Percentiles rank a stretch among this genome's conserved stretches.
Conservation (phyloP, 306 rosid species). For the Corylus americana region DNA sequence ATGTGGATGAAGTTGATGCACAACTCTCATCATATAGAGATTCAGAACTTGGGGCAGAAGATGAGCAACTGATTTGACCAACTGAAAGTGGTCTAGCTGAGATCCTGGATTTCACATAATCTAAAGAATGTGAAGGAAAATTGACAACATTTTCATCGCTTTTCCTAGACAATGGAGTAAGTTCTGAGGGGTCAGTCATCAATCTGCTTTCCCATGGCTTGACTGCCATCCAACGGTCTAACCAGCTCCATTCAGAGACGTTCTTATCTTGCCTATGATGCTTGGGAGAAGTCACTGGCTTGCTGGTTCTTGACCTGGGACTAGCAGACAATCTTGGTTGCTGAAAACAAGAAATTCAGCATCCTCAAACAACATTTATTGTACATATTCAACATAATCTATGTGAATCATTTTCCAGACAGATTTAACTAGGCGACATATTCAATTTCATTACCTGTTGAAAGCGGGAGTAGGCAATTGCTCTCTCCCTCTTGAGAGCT, state of each 20-base stretch:
- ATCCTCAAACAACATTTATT: background rate
- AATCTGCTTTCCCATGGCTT: slow-evolving; percentile 76
- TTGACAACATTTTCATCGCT: slow-evolving; percentile 35
- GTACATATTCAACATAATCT: background rate
- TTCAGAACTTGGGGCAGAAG: slow-evolving; percentile 64
- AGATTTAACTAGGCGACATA: background rate
- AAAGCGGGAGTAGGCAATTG: slow-evolving; percentile 57
- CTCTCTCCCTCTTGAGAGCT: slow-evolving; percentile 70
- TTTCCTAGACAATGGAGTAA: slow-evolving; percentile 46
- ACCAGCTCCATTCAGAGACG: slow-evolving; percentile 51
- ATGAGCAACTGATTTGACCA: slow-evolving; percentile 51
- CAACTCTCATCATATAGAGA: slow-evolving; percentile 58
- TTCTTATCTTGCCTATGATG: slow-evolving; percentile 39
- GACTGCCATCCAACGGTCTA: slow-evolving; percentile 74
- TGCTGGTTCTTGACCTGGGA: slow-evolving; percentile 50
- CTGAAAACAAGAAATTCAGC: slow-evolving; percentile 44
- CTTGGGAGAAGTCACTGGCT: slow-evolving; percentile 39
- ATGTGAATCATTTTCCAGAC: background rate
- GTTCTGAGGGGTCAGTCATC: slow-evolving; percentile 41
- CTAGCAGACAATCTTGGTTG: slow-evolving; percentile 50
- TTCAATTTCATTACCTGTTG: slow-evolving; percentile 53
- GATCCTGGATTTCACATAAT: slow-evolving; percentile 50
- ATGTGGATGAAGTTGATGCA: slow-evolving; percentile 48
- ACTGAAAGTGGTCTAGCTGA: slow-evolving; percentile 43
- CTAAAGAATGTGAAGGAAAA: slow-evolving; percentile 37